phyloP scores from a whole-genome alignment of 2,329 filamentous ascomycete species.

The Pseudogymnoascus sp. region DNA sequence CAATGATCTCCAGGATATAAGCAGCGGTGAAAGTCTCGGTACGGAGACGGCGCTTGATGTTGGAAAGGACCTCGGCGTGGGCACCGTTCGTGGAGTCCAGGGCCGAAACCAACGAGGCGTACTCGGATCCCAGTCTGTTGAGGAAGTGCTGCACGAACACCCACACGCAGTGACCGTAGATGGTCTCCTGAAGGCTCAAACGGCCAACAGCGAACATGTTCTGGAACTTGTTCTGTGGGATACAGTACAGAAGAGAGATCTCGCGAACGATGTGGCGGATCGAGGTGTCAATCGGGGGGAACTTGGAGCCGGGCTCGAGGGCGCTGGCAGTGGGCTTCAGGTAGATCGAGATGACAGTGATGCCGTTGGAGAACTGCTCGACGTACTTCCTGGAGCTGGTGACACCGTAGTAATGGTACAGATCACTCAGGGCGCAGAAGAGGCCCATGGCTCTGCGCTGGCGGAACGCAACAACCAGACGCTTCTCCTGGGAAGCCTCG shows the following conservation, averaged over 20 bases:
- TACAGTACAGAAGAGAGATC: slow-evolving; percentile 91
- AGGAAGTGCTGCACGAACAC: slow-evolving; percentile 97
- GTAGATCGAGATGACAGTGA: slow-evolving; percentile 94
- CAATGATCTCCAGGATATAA: slow-evolving; percentile 96
- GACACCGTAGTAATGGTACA: slow-evolving; percentile 98
- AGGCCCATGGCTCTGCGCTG: slow-evolving; percentile 84
- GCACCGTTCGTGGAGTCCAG: slow-evolving; percentile 73
- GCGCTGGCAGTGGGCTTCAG: slow-evolving; percentile 59
- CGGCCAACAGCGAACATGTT: slow-evolving; percentile 75
- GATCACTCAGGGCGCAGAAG: slow-evolving; percentile 88
- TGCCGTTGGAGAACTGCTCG: slow-evolving; percentile 97
- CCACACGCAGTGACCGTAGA: slow-evolving; percentile 96
- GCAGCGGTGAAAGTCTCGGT: slow-evolving; percentile 97
- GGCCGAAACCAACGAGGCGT: slow-evolving; percentile 74
- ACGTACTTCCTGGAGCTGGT: slow-evolving; percentile 97
- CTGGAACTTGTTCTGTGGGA: slow-evolving; percentile 96
- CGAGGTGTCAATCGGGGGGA: slow-evolving; percentile 81
- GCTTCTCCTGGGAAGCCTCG: slow-evolving; percentile 82
- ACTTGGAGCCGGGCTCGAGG: slow-evolving; percentile 44
- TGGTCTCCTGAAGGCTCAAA: slow-evolving; percentile 89
- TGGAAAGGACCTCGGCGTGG: slow-evolving; percentile 75
- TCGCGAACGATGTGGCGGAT: slow-evolving; percentile 99
- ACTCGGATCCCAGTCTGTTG: slow-evolving; percentile 87
- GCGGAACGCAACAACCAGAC: slow-evolving; percentile 89
- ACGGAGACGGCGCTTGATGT: slow-evolving; percentile 89